Evolutionary conservation across 345 rosid genomes (phyloP).

Genomic region (Firmiana major): DNA sequence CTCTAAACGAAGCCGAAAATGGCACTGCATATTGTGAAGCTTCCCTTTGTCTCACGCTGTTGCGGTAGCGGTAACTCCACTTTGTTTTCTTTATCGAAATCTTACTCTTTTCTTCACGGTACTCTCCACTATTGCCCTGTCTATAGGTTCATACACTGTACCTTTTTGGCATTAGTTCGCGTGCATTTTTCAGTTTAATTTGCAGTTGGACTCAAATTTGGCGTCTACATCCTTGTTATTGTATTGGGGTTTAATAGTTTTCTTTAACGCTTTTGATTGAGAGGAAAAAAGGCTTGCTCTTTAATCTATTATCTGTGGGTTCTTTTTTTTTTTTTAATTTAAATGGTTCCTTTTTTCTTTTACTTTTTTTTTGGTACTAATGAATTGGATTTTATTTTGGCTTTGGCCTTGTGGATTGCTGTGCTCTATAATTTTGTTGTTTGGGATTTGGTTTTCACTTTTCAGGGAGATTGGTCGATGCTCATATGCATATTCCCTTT

Average conservation of each 20-base stretch:
- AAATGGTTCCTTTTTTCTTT: neutral
- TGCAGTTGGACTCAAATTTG: neutral
- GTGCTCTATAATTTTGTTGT: conserved; percentile 12
- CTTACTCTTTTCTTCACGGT: conserved; percentile 34
- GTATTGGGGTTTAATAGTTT: conserved; percentile 16
- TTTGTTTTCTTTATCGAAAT: conserved; percentile 29
- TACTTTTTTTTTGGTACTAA: neutral
- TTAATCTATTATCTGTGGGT: neutral
- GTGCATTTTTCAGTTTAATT: neutral
- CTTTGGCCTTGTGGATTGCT: neutral
- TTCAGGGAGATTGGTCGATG: conserved; percentile 42
- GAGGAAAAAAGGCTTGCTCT: neutral
- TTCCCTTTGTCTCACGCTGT: conserved; percentile 34
- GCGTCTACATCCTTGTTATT: neutral
- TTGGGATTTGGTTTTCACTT: neutral
- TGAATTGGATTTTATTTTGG: conserved; percentile 6
- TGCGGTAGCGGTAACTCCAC: conserved; percentile 19
- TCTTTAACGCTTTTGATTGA: conserved; percentile 24
- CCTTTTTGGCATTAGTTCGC: neutral
- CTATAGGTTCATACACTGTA: neutral
- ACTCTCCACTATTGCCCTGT: neutral
- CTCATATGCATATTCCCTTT: conserved; percentile 23
- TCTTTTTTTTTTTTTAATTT: neutral
- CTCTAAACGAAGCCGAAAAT: conserved; percentile 15
- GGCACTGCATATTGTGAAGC: conserved; percentile 43